Base-by-base conservation (phyloP, 495 filamentous ascomycete genomes). In the Penicillium psychrofluorescens region DNA sequence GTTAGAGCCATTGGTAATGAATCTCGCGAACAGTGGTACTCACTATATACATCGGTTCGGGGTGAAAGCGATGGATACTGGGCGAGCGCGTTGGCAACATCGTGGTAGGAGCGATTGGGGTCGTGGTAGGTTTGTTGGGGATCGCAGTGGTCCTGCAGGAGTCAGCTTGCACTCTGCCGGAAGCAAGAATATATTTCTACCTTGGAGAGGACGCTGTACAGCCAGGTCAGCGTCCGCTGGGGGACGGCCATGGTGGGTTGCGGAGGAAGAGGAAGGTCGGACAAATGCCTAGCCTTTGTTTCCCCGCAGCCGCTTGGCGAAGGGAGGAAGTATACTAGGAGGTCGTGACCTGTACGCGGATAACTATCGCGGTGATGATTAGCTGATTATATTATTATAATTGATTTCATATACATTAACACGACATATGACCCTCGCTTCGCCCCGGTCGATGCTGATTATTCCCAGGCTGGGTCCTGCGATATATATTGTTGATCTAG, bases 41-140 rank as follows among this genome's bases (percentile, higher is more conserved):
- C 76, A 95, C 90, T 97, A 66, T 97, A 95, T 40, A 97, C 92
- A 59, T 95, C 88, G 33, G 94, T 98, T 48, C 86, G 79, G n/a
- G 90, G 88, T 2, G 83, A 83, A 27, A 98, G 76, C 7, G 86
- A 85, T 9, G 90, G 84, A 56, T 91, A 88, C 45, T 88, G 77
- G 8, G 85, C 79, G 16, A 98, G 79, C 28, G 80, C 79, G 59
- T 85, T 83, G 51, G 84, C 90, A 50, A 95, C 83, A 62, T 97
- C 91, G 59, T 84, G 83, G 68, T 96, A 96, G 43, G 90, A 88
- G 29, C 89, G 86, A 56, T 89, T 90, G 38, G 88, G 81, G 68
- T 96, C 88, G 51, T 80, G 82, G 58, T 98, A 97, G 22, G 90
- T 95, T 43, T 89, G 87, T 53, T 86, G 85, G 32, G 89, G 79